phyloP scores from a whole-genome alignment of 176 grass and related monocot genomes.

The Ensete ventricosum region DNA sequence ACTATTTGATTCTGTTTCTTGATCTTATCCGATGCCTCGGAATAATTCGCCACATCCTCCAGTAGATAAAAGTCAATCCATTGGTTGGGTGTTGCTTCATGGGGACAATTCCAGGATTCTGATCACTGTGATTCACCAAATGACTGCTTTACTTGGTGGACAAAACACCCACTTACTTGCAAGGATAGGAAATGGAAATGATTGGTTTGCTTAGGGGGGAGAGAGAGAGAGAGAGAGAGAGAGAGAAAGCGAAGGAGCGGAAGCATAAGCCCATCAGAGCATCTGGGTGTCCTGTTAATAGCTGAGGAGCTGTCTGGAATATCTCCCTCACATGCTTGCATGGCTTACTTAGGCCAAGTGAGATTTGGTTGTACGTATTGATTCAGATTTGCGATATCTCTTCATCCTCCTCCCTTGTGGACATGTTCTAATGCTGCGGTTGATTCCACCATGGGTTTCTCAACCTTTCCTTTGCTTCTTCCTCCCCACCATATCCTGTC shows the following conservation, averaged over 20 bases:
- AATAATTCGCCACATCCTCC: neutral
- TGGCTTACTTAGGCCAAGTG: conserved; percentile 1
- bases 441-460: neutral
- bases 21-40: neutral
- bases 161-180: neutral
- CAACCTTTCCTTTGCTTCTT: neutral
- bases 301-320: conserved; percentile 3
- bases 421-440: neutral
- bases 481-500: neutral
- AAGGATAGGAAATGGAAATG: conserved; percentile 1
- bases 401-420: neutral
- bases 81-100: conserved; percentile 1
- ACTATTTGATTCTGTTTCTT: neutral
- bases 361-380: conserved; percentile 8
- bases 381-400: neutral
- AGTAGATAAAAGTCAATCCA: neutral
- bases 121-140: neutral
- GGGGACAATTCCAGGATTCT: conserved; percentile 11
- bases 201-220: neutral
- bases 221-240: neutral
- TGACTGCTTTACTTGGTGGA: neutral
- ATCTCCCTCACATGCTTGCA: conserved; percentile 16
- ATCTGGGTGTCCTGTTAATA: conserved; percentile 1
- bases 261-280: neutral
- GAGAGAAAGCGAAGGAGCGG: neutral